Evolutionary conservation across 768 basidiomycete genomes (phyloP).

Genomic region (Suillus subalutaceus): DNA sequence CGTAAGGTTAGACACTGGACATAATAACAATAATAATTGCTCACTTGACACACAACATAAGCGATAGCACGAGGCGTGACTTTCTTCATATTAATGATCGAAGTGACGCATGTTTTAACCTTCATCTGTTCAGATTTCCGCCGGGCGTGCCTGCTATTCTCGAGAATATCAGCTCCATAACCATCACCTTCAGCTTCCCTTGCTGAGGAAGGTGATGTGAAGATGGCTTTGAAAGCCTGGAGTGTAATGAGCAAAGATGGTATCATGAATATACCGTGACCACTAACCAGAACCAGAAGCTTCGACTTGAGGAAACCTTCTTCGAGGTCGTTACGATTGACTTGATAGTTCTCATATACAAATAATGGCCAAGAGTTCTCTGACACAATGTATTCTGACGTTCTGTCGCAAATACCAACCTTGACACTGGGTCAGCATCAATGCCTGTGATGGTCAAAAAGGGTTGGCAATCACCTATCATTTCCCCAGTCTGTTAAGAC

Average conservation of each 20-base stretch:
- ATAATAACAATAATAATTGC: background rate
- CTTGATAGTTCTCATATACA: background rate
- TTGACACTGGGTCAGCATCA: background rate
- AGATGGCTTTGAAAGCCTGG: slow-evolving; percentile 18
- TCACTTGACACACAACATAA: slow-evolving; percentile 28
- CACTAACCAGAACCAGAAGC: background rate
- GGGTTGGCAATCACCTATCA: background rate
- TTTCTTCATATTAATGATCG: background rate
- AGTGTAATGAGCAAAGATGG: too few relatives aligned
- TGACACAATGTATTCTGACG: slow-evolving; percentile 12
- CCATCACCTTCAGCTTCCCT: background rate
- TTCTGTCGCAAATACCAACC: slow-evolving; percentile 10
- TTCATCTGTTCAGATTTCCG: background rate
- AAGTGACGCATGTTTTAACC: slow-evolving; percentile 6
- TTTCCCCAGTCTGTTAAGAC: too few relatives aligned
- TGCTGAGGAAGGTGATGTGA: slow-evolving; percentile 19
- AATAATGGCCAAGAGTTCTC: slow-evolving; percentile 16
- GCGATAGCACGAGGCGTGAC: slow-evolving; percentile 21
- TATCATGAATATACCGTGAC: background rate
- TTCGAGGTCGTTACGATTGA: fast-evolving
- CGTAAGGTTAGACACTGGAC: background rate
- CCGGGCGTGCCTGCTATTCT: background rate
- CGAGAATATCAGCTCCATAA: slow-evolving; percentile 4
- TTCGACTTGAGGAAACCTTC: background rate
- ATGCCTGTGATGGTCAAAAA: too few relatives aligned